Base-by-base conservation (phyloP, 768 basidiomycete species). In the Boletus reticuloceps region DNA sequence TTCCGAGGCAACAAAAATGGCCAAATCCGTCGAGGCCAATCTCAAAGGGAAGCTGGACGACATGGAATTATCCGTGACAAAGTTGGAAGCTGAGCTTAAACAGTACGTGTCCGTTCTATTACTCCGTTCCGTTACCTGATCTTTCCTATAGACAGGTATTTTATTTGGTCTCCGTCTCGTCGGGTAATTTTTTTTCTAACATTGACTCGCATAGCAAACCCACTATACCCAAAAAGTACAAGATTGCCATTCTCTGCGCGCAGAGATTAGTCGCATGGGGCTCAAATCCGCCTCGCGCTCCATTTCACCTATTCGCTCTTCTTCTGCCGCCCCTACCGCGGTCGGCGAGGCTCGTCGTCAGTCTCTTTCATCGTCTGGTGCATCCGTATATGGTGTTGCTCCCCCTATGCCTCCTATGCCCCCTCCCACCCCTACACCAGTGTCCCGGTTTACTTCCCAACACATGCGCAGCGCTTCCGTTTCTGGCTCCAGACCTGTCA, bases 41-140 rank as follows among this genome's bases (percentile, higher is more conserved):
- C 75, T 89, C 66, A 86, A 81, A 74, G 74, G 76, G 62, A 83
- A 83, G 72, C 71, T 91, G 42, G 86, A 89, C 58, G 84, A 85
- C 63, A 74, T 82, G 58, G 83, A 89, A 73, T 66, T 74, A 56
- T 71, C 75, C 54, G 79, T 81, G 61, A 69, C 75, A 54, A 83
- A 84, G 70, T 72, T 89, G 58, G 88, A 91, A 65, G 72, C 78
- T 55, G 89, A 91, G 67, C 73, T 89, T 67, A 82, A 82, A 72
- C 84, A 81, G 89, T 90, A 73, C 64, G 87, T 77, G 40, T 53
- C 38, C 53, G 41, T 63, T 61, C 27, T 44, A 58, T 45, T 40
- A 22, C 38, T 50, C 54, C 36, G 46, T 49, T 57, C 4, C 50
- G 25, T 60, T 6, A 48, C 51, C 63, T 65, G 31, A 66, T 54